These are phyloP conservation scores for Suillus hirtellus DNA, from an alignment of 768 basidiomycete species.

Conservation along the genomic window DNA sequence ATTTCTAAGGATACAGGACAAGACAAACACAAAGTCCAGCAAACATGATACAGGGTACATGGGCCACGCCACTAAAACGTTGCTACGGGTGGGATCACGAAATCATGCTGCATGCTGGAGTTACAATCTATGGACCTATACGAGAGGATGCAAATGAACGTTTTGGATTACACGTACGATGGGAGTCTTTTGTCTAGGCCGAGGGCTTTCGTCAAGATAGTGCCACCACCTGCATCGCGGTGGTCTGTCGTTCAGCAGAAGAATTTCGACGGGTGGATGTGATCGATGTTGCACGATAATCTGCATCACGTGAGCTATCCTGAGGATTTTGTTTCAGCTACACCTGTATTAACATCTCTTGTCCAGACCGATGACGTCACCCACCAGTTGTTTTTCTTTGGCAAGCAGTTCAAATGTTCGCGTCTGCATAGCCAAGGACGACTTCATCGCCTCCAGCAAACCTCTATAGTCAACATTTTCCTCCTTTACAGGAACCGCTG, in stretches of 20 bases:
- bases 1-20: slow-evolving; percentile 1
- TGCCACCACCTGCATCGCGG: background rate
- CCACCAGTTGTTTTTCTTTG: slow-evolving; percentile 51
- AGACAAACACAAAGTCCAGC: background rate
- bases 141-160: background rate
- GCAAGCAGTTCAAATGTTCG: slow-evolving; percentile 41
- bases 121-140: slow-evolving; percentile 2
- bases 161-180: background rate
- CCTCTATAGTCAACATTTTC: slow-evolving; percentile 28
- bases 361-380: background rate
- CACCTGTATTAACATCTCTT: background rate
- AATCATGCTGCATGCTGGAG: slow-evolving; percentile 1
- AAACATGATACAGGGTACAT: slow-evolving; percentile 3
- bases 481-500: slow-evolving; percentile 19
- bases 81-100: slow-evolving; percentile 4
- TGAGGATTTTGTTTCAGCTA: slow-evolving; percentile 23
- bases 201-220: background rate
- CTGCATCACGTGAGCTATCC: slow-evolving; percentile 16
- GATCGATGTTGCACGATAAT: slow-evolving; percentile 10
- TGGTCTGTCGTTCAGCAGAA: slow-evolving; percentile 6
- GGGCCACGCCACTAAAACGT: slow-evolving; percentile 2
- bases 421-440: slow-evolving; percentile 50
- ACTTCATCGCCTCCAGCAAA: slow-evolving; percentile 47
- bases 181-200: background rate
- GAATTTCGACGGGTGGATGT: slow-evolving; percentile 21